Evolutionary conservation across 768 basidiomycete genomes (phyloP), one percentile per base, ranked within the genome.

Genomic region (Suillus occidentalis): DNA sequence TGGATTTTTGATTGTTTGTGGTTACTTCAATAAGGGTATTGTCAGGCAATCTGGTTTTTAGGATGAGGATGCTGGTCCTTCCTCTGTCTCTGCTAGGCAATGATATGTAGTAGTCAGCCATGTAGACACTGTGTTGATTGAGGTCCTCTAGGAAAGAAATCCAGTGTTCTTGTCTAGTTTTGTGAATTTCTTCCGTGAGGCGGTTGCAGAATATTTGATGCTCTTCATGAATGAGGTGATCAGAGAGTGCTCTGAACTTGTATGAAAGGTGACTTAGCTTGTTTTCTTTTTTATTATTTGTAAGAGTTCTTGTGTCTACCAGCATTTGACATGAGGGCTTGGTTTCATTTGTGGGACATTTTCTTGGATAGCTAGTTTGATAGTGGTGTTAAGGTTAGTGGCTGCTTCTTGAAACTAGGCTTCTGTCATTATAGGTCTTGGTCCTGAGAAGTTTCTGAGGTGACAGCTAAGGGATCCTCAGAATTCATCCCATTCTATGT

Each of bases 61-160:
- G 59, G 0, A 64, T 60, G 0, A 68, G 40, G 16, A 64, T 9
- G 14, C 45, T 18, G 1, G 42, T 25, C 0, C 65, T 60, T 13
- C 58, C 56, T 2, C 66, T 53, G 6, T 61, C 61, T 0, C 31
- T 60, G 0, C 36, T 39, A 3, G 3, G 67, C 58, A 0, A 56
- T 71, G 0, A 75, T 52, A 25, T 1, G 2, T 74, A 76, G 1
- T 1, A 0, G 10, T 47, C 22, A 1, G 47, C 47, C 2, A 10
- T 47, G n/a, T 47, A 47, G 52, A 40, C 13, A 0, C 67, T 63
- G 0, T 49, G 47, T 0, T 22, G 42, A 0, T 61, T 53, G 0
- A 70, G 61, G 0, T 73, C 63, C 14, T 76, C 72, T 2, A 79
- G 70, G 63, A 68, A 81, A 3, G 72, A 58, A 25, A 66, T 42